phyloP scores from a whole-genome alignment of 768 basidiomycete species.

The Termitomyces sp. region DNA sequence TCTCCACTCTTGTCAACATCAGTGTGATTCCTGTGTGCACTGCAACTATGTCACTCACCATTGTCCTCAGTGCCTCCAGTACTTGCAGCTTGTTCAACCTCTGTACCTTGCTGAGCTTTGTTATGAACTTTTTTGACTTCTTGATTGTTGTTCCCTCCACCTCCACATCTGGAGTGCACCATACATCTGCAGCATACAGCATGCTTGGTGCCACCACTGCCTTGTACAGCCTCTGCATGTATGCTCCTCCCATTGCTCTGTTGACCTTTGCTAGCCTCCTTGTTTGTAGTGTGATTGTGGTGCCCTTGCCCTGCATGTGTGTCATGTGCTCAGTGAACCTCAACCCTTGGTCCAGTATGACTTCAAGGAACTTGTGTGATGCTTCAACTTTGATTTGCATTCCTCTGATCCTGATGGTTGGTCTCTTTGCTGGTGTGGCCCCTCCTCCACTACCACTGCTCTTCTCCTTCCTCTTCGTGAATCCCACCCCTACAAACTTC shows the following conservation, averaged over 20 bases:
- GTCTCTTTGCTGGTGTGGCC: no score
- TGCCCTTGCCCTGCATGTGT: not conserved
- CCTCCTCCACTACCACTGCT: not conserved
- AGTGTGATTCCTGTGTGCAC: not conserved
- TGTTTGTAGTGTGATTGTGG: not conserved
- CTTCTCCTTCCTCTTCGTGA: not conserved
- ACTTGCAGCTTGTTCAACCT: not conserved
- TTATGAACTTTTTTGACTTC: not conserved
- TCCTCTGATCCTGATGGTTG: not conserved
- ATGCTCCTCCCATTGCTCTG: no score
- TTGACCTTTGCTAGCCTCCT: not conserved
- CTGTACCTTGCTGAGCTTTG: not conserved
- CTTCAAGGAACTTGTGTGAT: conserved; percentile 9
- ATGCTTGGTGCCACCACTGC: not conserved
- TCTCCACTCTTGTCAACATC: not conserved
- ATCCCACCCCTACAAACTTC: not conserved
- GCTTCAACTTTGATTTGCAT: not conserved
- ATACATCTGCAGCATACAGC: not conserved
- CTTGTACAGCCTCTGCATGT: not conserved
- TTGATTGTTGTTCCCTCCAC: no score
- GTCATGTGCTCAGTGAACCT: conserved; percentile 8
- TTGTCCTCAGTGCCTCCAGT: not conserved
- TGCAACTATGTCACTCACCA: not conserved
- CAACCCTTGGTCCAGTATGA: conserved; percentile 13
- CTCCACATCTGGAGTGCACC: not conserved